Evolutionary conservation across 768 basidiomycete species (phyloP).

Genomic region (Mycena epipterygia): DNA sequence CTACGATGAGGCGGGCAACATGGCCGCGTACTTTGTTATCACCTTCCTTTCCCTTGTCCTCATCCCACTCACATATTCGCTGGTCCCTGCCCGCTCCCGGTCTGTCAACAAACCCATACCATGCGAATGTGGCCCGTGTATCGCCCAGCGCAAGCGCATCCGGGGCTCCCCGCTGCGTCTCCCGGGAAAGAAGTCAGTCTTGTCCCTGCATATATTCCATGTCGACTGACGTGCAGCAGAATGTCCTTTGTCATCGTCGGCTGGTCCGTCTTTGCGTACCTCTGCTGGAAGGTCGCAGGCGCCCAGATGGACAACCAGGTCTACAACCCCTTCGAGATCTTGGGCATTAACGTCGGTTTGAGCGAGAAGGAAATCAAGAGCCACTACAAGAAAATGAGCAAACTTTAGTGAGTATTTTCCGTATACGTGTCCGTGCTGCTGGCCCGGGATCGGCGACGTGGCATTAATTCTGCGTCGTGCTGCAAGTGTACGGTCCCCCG

Average conservation of each 20-base stretch:
- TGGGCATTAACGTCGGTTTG: constrained; percentile 80
- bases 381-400: constrained; percentile 92
- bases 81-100: constrained; percentile 49
- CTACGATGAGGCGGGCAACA: constrained; percentile 88
- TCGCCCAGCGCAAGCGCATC: constrained; percentile 64
- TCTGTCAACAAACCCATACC: constrained; percentile 56
- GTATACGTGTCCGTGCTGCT: constrained; percentile 26
- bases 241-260: constrained; percentile 72
- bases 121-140: constrained; percentile 75
- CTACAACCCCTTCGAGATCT: constrained; percentile 95
- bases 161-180: constrained; percentile 63
- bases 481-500: not conserved
- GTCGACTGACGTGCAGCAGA: constrained; percentile 52
- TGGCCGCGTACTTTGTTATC: constrained; percentile 93
- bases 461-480: not conserved
- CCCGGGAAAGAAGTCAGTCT: constrained; percentile 65
- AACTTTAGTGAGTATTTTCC: constrained; percentile 74
- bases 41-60: constrained; percentile 90
- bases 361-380: constrained; percentile 95
- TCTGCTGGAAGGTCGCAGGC: constrained; percentile 75
- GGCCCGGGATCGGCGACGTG: constrained; percentile 17
- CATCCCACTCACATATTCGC: constrained; percentile 78
- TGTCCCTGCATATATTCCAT: not conserved
- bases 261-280: constrained; percentile 79
- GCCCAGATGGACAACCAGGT: constrained; percentile 74